phyloP scores from a whole-genome alignment of 371 early-diverging fungal genomes.

The Lichtheimia ramosa region DNA sequence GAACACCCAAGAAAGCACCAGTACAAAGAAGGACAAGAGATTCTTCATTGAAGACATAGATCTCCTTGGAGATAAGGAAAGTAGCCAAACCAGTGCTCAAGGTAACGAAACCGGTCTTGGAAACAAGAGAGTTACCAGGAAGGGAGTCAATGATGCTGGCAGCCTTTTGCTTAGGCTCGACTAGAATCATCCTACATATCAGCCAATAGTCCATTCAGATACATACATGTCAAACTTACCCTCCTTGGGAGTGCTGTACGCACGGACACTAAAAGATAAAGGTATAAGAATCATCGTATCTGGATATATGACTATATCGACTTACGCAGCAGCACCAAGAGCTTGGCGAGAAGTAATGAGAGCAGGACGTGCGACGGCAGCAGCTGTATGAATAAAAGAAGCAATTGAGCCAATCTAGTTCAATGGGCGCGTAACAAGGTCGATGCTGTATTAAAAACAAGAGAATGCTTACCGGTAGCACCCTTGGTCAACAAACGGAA shows the following conservation, averaged over 20 bases:
- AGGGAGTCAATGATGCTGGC: slow-evolving; percentile 87
- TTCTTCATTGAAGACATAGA: slow-evolving; percentile 96
- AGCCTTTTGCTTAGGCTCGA: slow-evolving; percentile 75
- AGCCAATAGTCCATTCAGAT: background rate
- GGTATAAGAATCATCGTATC: too few species aligned
- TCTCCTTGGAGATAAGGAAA: slow-evolving; percentile 92
- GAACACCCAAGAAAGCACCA: slow-evolving; percentile 72
- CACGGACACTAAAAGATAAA: slow-evolving; percentile 29
- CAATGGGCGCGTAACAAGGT: background rate
- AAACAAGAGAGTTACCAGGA: slow-evolving; percentile 85
- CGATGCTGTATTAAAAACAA: background rate
- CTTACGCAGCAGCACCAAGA: slow-evolving; percentile 48
- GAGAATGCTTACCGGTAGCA: slow-evolving; percentile 41
- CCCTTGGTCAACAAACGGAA: slow-evolving; percentile 52
- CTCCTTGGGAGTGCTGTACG: slow-evolving; percentile 40
- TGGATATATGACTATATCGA: too few species aligned
- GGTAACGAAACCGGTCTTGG: slow-evolving; percentile 90
- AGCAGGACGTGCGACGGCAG: slow-evolving; percentile 46
- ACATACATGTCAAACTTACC: slow-evolving; percentile 14
- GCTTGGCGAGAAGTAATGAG: slow-evolving; percentile 43
- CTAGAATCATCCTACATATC: slow-evolving; percentile 13
- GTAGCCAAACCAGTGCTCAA: slow-evolving; percentile 85
- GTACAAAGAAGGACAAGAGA: slow-evolving; percentile 77
- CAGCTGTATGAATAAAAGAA: slow-evolving; percentile 16
- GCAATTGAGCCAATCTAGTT: background rate